Conservation (phyloP, 352 stramenopile species). For the Phytopythium ostracodes region DNA sequence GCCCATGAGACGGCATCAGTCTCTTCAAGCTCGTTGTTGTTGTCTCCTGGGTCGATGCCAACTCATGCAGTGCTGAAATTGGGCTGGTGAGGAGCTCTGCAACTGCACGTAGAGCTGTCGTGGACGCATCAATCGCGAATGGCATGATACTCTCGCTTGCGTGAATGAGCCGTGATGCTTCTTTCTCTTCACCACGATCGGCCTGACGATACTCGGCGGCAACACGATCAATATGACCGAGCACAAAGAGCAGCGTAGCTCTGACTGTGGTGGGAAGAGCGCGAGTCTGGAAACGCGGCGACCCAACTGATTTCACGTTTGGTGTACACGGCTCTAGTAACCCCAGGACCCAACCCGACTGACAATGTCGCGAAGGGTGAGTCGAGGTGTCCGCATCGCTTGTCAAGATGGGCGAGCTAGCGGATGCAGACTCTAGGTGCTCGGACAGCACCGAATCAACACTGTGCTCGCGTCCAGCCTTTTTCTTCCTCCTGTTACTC, state of each 20-base stretch:
- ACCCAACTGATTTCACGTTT: not conserved
- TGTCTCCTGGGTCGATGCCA: not conserved
- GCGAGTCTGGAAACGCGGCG: not conserved
- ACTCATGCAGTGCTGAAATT: not conserved
- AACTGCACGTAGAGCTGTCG: constrained; percentile 19
- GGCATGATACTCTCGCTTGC: constrained; percentile 10
- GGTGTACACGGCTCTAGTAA: not conserved
- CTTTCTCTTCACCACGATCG: not conserved
- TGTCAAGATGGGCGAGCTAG: not conserved
- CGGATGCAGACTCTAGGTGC: not conserved
- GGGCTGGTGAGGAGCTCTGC: constrained; percentile 20
- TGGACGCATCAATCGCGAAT: constrained; percentile 38
- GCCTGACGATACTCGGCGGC: constrained; percentile 18
- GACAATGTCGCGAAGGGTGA: not conserved
- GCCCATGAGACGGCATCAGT: not conserved
- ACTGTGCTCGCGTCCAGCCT: not conserved
- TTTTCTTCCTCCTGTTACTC: not conserved
- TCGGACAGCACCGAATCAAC: not conserved
- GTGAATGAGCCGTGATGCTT: not conserved
- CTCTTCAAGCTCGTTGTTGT: not conserved
- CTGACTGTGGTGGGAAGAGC: not conserved
- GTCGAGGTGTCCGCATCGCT: not conserved
- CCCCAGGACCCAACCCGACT: not conserved
- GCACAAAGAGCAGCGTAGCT: constrained; percentile 26
- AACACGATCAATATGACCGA: constrained; percentile 43